Percentiles rank a stretch among this genome's conserved stretches.
These are phyloP conservation scores for Daldinia loculata DNA, from an alignment of 495 filamentous ascomycete genomes.

Conservation along the genomic window DNA sequence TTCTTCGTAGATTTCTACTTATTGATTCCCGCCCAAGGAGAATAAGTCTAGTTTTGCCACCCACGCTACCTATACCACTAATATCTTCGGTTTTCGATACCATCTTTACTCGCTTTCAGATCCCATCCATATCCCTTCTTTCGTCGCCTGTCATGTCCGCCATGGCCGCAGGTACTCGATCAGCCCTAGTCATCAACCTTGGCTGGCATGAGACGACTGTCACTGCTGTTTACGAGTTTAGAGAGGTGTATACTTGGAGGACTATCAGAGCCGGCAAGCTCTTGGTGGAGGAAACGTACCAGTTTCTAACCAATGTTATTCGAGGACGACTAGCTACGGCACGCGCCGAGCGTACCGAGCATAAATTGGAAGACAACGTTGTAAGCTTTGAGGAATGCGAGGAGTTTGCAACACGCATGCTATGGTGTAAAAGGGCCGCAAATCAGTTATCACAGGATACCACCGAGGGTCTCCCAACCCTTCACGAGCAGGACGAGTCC, in stretches of 20 bases:
- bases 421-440: constrained; percentile 71
- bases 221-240: constrained; percentile 86
- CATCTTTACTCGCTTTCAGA: constrained; percentile 80
- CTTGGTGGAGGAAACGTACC: constrained; percentile 73
- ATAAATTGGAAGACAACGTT: constrained; percentile 39
- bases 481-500: constrained; percentile 60
- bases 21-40: constrained; percentile 78
- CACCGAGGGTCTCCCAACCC: constrained; percentile 53
- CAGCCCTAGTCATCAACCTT: constrained; percentile 83
- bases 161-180: constrained; percentile 82
- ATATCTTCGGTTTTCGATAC: constrained; percentile 77
- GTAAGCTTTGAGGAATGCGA: constrained; percentile 79
- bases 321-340: constrained; percentile 28
- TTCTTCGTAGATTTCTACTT: constrained; percentile 68
- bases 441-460: constrained; percentile 38
- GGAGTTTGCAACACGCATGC: constrained; percentile 74
- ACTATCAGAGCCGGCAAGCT: constrained; percentile 77
- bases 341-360: constrained; percentile 39
- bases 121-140: constrained; percentile 82
- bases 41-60: constrained; percentile 75
- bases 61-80: constrained; percentile 78
- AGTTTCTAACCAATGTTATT: constrained; percentile 61
- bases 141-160: constrained; percentile 74
- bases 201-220: constrained; percentile 90
- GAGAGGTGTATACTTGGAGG: constrained; percentile 72